These are phyloP conservation scores for Fomitopsis pulvina DNA, from an alignment of 768 basidiomycete genomes.

Conservation along the genomic window DNA sequence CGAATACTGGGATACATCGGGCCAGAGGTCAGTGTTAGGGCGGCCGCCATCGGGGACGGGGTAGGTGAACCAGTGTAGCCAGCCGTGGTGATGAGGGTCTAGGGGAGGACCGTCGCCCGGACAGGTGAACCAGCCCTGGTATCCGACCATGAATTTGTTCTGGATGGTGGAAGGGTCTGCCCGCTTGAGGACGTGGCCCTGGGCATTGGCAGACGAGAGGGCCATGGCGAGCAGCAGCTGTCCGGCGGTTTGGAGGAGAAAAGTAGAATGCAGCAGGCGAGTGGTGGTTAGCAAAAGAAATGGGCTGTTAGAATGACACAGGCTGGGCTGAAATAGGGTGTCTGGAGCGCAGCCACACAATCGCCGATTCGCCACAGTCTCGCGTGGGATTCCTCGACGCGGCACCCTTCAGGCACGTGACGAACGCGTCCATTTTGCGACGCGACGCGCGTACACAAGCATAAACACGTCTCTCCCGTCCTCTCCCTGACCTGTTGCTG, in stretches of 20 bases:
- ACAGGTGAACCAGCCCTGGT: conserved; percentile 75
- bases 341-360: too few relatives aligned
- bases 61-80: conserved; percentile 80
- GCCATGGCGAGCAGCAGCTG: background rate
- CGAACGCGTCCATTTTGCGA: background rate
- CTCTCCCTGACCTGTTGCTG: background rate
- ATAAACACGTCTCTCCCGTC: conserved; percentile 11
- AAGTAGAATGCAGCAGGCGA: background rate
- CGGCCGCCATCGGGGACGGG: conserved; percentile 64
- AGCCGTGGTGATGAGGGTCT: conserved; percentile 71
- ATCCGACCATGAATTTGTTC: conserved; percentile 79
- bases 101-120: conserved; percentile 31
- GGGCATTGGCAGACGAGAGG: conserved; percentile 4
- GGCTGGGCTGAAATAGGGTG: too few relatives aligned
- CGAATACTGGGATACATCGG: conserved; percentile 65
- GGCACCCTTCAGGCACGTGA: background rate
- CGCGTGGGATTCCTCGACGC: too few relatives aligned
- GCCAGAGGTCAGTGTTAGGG: conserved; percentile 75
- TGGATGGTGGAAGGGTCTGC: conserved; percentile 70
- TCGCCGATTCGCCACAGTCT: too few relatives aligned
- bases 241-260: background rate
- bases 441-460: conserved; percentile 15
- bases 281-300: background rate
- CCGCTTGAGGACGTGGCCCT: conserved; percentile 27
- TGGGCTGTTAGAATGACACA: too few relatives aligned